Conservation (phyloP, 495 filamentous ascomycete species). For the Saxispiralis lemnorum region DNA sequence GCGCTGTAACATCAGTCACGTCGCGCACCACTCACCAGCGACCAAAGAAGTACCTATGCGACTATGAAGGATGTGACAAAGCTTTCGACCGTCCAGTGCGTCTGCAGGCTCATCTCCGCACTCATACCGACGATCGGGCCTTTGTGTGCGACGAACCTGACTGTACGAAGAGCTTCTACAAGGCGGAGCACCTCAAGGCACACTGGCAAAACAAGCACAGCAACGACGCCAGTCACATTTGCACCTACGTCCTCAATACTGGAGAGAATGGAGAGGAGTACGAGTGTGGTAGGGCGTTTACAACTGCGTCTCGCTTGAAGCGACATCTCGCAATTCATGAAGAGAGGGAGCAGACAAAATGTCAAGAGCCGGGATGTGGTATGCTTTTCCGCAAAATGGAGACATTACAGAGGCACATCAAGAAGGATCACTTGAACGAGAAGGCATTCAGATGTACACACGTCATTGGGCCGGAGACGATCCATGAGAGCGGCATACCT, state of each 20-base stretch:
- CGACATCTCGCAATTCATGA: conserved; percentile 27
- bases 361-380: conserved; percentile 56
- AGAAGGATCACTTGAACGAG: conserved; percentile 47
- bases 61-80: conserved; percentile 50
- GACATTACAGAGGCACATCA: conserved; percentile 70
- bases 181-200: conserved; percentile 61
- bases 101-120: conserved; percentile 57
- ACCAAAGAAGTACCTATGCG: conserved; percentile 51
- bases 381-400: conserved; percentile 75
- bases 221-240: conserved; percentile 50
- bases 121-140: conserved; percentile 63
- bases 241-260: conserved; percentile 19
- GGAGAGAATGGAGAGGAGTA: conserved; percentile 26
- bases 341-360: conserved; percentile 25
- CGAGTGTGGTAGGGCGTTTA: conserved; percentile 64
- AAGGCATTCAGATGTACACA: conserved; percentile 43
- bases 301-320: conserved; percentile 53
- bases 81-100: conserved; percentile 77
- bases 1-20: conserved; percentile 7
- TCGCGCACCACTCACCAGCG: conserved; percentile 2
- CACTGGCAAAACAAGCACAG: conserved; percentile 73
- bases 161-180: conserved; percentile 68
- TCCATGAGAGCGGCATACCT: neutral
- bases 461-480: conserved; percentile 12
- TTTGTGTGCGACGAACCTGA: conserved; percentile 46